Percentiles rank a stretch among this genome's conserved stretches.
Evolutionary conservation across 176 grass and related monocot genomes (phyloP).

Genomic region (Carex parvula): DNA sequence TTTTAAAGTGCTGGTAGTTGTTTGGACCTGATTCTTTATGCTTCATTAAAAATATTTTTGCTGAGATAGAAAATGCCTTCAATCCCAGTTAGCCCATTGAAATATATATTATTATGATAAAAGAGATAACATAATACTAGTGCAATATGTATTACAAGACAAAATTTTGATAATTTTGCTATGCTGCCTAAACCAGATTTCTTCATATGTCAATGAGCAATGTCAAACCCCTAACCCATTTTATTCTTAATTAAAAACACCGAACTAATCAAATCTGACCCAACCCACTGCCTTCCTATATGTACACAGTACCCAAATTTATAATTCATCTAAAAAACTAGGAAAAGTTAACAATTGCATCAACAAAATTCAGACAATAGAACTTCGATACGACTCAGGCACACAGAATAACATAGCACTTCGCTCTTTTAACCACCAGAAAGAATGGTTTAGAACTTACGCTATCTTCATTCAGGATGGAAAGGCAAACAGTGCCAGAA

Average conservation of each 20-base stretch:
- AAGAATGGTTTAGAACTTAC: constrained; percentile 37
- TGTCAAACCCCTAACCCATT: not conserved
- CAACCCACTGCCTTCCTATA: not conserved
- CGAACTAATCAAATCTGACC: not conserved
- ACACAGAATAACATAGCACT: not conserved
- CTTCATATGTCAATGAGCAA: not conserved
- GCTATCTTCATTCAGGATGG: constrained; percentile 50
- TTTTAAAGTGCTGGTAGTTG: not conserved
- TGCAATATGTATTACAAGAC: not conserved
- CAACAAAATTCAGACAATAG: not conserved
- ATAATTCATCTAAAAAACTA: not conserved
- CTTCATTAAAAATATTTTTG: not conserved
- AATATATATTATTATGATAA: not conserved
- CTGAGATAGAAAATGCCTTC: not conserved
- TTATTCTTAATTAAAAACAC: not conserved
- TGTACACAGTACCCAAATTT: not conserved
- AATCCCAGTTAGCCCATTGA: not conserved
- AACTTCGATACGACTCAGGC: not conserved
- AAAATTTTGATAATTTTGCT: not conserved
- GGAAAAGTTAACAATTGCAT: not conserved
- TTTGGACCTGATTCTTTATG: not conserved
- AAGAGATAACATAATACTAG: not conserved
- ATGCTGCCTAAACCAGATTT: not conserved
- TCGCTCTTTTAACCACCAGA: not conserved
- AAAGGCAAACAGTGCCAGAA: constrained; percentile 65